Evolutionary conservation across 2,329 filamentous ascomycete species (phyloP).

Genomic region (Fusarium goolgardi): DNA sequence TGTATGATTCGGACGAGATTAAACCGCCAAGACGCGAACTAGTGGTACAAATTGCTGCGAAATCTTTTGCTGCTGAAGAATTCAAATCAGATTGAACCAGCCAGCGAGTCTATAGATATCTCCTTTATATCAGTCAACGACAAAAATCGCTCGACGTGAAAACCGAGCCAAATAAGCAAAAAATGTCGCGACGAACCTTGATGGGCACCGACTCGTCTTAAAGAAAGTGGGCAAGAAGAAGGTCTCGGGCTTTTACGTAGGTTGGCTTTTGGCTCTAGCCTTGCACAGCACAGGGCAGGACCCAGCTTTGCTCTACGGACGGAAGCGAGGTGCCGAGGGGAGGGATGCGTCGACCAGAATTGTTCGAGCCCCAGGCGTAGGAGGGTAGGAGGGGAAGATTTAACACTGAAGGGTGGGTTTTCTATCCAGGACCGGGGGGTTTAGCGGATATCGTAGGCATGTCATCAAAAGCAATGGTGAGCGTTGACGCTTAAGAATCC

Average conservation of each 20-base stretch:
- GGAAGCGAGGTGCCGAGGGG: slow-evolving; percentile 42
- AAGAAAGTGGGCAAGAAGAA: slow-evolving; percentile 19
- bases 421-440: slow-evolving; percentile 18
- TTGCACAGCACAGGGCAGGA: slow-evolving; percentile 11
- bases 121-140: slow-evolving; percentile 20
- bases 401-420: slow-evolving; percentile 10
- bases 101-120: slow-evolving; percentile 13
- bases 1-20: slow-evolving; percentile 34
- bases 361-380: slow-evolving; percentile 20
- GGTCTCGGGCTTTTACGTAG: slow-evolving; percentile 13
- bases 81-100: slow-evolving; percentile 9
- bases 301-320: slow-evolving; percentile 9
- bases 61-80: slow-evolving; percentile 7
- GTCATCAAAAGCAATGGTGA: background rate
- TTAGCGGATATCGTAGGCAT: background rate
- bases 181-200: slow-evolving; percentile 29
- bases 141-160: background rate
- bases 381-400: slow-evolving; percentile 7
- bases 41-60: slow-evolving; percentile 5
- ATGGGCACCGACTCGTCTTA: slow-evolving; percentile 34
- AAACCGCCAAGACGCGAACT: slow-evolving; percentile 37
- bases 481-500: background rate
- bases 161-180: background rate
- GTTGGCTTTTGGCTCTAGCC: slow-evolving; percentile 5
- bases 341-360: slow-evolving; percentile 27